A percentile compares a stretch with the other conserved stretches of the same genome.
Evolutionary conservation across 225 moss, liverwort and hornwort genomes (phyloP).

Genomic region (Takakia lepidozioides): DNA sequence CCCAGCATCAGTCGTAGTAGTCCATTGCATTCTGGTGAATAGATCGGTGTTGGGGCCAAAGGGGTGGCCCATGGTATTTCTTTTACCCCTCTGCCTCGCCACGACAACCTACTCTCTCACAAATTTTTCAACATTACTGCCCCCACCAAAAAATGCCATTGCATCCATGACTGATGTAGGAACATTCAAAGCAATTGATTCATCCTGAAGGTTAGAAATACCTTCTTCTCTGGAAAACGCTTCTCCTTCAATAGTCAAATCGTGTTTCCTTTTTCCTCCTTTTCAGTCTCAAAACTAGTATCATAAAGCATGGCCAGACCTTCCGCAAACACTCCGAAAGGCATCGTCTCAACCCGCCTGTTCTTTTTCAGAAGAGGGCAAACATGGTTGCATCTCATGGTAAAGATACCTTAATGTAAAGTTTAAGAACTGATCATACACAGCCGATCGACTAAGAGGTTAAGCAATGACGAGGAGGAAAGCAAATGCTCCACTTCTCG

Average conservation of each 20-base stretch:
- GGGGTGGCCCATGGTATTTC: background rate
- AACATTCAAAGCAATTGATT: background rate
- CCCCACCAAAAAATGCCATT: background rate
- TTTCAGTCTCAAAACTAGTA: conserved; percentile 1
- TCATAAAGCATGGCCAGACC: background rate
- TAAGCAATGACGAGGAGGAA: too few relatives aligned
- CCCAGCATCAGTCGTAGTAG: too few relatives aligned
- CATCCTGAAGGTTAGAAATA: background rate
- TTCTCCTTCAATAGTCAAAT: background rate
- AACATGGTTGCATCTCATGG: background rate
- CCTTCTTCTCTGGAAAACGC: background rate
- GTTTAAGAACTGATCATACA: too few relatives aligned
- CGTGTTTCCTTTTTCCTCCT: background rate
- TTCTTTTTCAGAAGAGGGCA: background rate
- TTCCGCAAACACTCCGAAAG: background rate
- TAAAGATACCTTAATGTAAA: too few relatives aligned
- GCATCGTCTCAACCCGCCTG: background rate
- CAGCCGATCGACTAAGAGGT: too few relatives aligned
- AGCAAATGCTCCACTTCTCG: too few relatives aligned
- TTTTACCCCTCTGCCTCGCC: background rate
- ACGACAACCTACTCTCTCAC: background rate
- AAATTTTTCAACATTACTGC: background rate
- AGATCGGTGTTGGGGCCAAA: background rate
- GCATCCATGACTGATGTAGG: conserved; percentile 1
- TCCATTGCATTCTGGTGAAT: background rate